phyloP scores from a whole-genome alignment of 805 yeast species.

The Zygoascus tannicola region DNA sequence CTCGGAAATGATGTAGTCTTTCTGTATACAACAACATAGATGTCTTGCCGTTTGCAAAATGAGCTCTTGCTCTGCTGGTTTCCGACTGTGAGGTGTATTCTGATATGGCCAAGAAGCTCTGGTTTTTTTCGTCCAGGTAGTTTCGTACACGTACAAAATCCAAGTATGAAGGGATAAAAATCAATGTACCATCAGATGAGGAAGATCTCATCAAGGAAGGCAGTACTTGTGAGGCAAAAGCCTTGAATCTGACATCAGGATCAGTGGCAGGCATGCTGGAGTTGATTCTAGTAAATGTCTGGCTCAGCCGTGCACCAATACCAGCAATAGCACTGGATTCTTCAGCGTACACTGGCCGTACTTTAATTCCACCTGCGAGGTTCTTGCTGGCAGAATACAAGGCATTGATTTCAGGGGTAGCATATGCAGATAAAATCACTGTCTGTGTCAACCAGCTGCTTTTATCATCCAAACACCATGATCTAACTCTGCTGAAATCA shows the following conservation, averaged over 20 bases:
- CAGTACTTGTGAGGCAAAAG: conserved; percentile 61
- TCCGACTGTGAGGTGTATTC: conserved; percentile 76
- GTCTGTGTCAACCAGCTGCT: conserved; percentile 67
- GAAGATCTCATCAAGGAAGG: conserved; percentile 59
- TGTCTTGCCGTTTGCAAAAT: conserved; percentile 52
- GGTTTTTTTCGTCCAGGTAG: conserved; percentile 50
- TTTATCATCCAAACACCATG: conserved; percentile 87
- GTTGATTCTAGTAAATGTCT: conserved; percentile 58
- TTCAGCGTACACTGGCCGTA: conserved; percentile 35
- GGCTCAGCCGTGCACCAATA: conserved; percentile 50
- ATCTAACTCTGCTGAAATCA: conserved; percentile 83
- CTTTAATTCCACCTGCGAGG: conserved; percentile 30
- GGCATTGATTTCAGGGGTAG: conserved; percentile 74
- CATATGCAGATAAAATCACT: conserved; percentile 61
- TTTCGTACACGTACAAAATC: conserved; percentile 77
- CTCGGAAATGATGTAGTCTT: conserved; percentile 83
- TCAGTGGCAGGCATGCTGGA: conserved; percentile 44
- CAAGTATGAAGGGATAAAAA: conserved; percentile 77
- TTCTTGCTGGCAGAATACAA: conserved; percentile 34
- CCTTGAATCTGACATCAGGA: conserved; percentile 75
- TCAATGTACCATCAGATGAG: conserved; percentile 62
- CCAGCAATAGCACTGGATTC: conserved; percentile 45
- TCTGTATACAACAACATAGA: conserved; percentile 84
- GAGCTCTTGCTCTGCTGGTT: conserved; percentile 58
- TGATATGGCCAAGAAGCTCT: conserved; percentile 62